These are phyloP conservation scores for Boletus rufocinnamomeus DNA, from an alignment of 768 basidiomycete species.

Conservation along the genomic window DNA sequence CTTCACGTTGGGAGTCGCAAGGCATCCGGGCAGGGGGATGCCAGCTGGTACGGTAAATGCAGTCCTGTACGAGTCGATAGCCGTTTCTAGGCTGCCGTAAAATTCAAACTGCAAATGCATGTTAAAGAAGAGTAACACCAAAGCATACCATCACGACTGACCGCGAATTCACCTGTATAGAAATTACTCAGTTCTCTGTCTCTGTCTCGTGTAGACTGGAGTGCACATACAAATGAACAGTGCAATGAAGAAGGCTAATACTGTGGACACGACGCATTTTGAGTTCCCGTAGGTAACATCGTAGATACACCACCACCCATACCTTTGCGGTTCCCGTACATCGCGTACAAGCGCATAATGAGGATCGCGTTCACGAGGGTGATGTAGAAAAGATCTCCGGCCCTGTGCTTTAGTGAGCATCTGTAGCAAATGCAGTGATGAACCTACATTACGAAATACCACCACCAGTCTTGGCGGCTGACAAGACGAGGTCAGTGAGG, in stretches of 20 bases:
- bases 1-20: not conserved
- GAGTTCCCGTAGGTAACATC: too few species aligned
- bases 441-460: too few species aligned
- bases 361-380: slow-evolving; percentile 1
- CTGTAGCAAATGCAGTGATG: too few species aligned
- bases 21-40: not conserved
- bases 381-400: slow-evolving; percentile 2
- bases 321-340: too few species aligned
- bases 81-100: not conserved
- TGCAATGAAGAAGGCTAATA: not conserved
- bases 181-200: not conserved
- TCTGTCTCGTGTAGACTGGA: not conserved
- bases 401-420: not conserved
- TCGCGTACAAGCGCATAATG: too few species aligned
- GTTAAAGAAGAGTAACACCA: not conserved
- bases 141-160: not conserved
- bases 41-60: not conserved
- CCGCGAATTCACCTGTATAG: not conserved
- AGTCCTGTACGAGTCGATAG: not conserved
- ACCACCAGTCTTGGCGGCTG: too few species aligned
- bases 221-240: not conserved
- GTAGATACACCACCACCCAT: too few species aligned
- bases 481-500: too few species aligned
- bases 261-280: too few species aligned
- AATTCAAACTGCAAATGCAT: slow-evolving; percentile 1